Evolutionary conservation across 2,329 filamentous ascomycete species (phyloP).

Genomic region (Ophiocordyceps robertsii): DNA sequence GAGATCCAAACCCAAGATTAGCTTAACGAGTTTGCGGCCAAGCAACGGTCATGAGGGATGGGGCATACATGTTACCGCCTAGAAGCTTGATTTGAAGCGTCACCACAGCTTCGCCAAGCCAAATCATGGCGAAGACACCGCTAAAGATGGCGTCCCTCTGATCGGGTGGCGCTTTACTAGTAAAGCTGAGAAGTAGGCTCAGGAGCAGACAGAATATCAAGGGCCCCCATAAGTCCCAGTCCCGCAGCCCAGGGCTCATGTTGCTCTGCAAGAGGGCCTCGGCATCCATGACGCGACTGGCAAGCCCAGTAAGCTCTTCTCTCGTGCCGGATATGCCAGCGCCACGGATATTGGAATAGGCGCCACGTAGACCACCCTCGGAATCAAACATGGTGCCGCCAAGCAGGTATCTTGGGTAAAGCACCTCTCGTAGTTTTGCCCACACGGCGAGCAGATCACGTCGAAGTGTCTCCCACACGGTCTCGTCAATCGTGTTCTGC

Average conservation of each 20-base stretch:
- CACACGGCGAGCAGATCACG: slow-evolving; percentile 86
- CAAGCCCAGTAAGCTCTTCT: slow-evolving; percentile 48
- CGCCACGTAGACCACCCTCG: slow-evolving; percentile 40
- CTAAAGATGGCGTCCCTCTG: slow-evolving; percentile 88
- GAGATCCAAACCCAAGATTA: slow-evolving; percentile 6
- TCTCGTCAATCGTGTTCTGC: slow-evolving; percentile 91
- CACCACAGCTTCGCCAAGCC: slow-evolving; percentile 92
- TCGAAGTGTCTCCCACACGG: slow-evolving; percentile 92
- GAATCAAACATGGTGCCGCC: slow-evolving; percentile 51
- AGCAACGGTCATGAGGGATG: background rate
- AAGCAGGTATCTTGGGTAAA: slow-evolving; percentile 90
- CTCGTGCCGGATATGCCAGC: slow-evolving; percentile 45
- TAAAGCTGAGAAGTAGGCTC: slow-evolving; percentile 75
- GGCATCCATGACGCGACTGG: slow-evolving; percentile 49
- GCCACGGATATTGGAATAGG: slow-evolving; percentile 47
- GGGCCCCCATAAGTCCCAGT: slow-evolving; percentile 98
- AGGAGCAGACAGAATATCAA: slow-evolving; percentile 86
- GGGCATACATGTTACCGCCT: slow-evolving; percentile 86
- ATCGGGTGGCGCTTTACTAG: slow-evolving; percentile 47
- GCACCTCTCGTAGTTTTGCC: slow-evolving; percentile 95
- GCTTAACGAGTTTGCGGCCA: background rate
- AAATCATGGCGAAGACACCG: slow-evolving; percentile 91
- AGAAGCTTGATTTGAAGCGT: slow-evolving; percentile 96
- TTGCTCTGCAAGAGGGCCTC: slow-evolving; percentile 48
- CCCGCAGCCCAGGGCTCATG: slow-evolving; percentile 81